phyloP scores from a whole-genome alignment of 176 grass and related monocot species.

The Oryza coarctata region DNA sequence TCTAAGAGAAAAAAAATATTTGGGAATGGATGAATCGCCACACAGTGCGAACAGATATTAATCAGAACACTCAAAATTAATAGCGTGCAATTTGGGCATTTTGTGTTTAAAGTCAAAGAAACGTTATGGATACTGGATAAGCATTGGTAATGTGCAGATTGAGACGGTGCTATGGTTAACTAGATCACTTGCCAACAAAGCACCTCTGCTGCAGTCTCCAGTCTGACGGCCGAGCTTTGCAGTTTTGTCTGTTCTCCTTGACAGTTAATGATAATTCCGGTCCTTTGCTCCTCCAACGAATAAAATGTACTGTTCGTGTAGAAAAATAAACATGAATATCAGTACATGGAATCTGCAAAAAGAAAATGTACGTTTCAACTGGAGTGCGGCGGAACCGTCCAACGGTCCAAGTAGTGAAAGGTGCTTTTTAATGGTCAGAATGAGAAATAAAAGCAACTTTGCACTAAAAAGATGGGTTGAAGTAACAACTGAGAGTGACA shows the following conservation, averaged over 20 bases:
- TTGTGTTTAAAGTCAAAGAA: slow-evolving; percentile 7
- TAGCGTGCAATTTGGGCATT: neutral
- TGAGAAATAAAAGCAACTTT: neutral
- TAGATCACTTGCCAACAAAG: slow-evolving; percentile 31
- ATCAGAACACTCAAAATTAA: neutral
- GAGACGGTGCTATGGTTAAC: slow-evolving; percentile 16
- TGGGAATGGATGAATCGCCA: neutral
- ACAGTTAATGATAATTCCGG: neutral
- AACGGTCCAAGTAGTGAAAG: slow-evolving; percentile 8
- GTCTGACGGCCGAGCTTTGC: neutral
- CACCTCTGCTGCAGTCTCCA: neutral
- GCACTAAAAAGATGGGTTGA: neutral
- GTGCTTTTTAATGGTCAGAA: slow-evolving; percentile 20
- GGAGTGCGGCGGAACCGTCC: neutral
- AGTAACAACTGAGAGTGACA: neutral
- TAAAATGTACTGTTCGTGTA: neutral
- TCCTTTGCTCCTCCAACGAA: neutral
- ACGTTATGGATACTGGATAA: neutral
- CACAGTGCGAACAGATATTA: neutral
- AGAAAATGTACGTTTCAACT: neutral
- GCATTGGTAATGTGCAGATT: neutral
- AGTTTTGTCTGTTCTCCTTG: neutral
- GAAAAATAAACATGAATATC: neutral
- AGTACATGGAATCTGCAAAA: slow-evolving; percentile 10
- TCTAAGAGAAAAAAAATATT: neutral